Percentiles rank a stretch among this genome's conserved stretches.
phyloP scores from a whole-genome alignment of 352 stramenopile species.

The Lagenidium giganteum region DNA sequence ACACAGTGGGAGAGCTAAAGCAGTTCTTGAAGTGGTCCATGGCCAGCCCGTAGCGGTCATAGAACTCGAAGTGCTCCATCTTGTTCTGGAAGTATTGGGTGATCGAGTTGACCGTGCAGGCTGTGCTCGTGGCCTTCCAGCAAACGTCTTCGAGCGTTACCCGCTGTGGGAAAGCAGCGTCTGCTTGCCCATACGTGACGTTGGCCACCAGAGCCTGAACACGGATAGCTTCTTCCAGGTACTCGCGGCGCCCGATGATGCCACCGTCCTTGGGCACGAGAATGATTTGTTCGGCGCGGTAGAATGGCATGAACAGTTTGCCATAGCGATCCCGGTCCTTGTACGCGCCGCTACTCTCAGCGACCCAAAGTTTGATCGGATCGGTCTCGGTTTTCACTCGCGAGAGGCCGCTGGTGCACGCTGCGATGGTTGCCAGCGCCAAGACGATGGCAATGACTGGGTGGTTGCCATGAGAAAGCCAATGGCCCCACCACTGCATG shows the following conservation, averaged over 20 bases:
- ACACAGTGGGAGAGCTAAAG: constrained; percentile 45
- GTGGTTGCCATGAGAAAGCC: constrained; percentile 29
- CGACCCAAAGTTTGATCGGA: constrained; percentile 63
- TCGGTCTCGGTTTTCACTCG: constrained; percentile 58
- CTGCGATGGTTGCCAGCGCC: too few relatives aligned
- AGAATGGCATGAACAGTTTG: constrained; percentile 66
- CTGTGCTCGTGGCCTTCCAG: constrained; percentile 57
- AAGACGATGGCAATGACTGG: constrained; percentile 33
- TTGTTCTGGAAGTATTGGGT: constrained; percentile 71
- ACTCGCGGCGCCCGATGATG: constrained; percentile 36
- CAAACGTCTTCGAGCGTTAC: constrained; percentile 50
- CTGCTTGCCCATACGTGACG: constrained; percentile 26
- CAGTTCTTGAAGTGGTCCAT: constrained; percentile 59
- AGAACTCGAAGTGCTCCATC: constrained; percentile 52
- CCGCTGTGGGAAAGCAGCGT: constrained; percentile 15
- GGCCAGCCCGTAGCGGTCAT: constrained; percentile 38
- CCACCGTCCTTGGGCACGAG: constrained; percentile 59
- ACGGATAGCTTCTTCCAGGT: constrained; percentile 47
- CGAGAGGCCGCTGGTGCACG: too few relatives aligned
- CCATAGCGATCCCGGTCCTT: constrained; percentile 55
- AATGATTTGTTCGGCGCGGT: constrained; percentile 64
- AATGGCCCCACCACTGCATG: constrained; percentile 35
- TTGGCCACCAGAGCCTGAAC: constrained; percentile 38
- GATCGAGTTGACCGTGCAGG: constrained; percentile 50
- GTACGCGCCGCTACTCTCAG: constrained; percentile 46